Percentiles rank a stretch among this genome's conserved stretches.
phyloP scores from a whole-genome alignment of 176 grass and related monocot genomes.

The Oryza longistaminata region DNA sequence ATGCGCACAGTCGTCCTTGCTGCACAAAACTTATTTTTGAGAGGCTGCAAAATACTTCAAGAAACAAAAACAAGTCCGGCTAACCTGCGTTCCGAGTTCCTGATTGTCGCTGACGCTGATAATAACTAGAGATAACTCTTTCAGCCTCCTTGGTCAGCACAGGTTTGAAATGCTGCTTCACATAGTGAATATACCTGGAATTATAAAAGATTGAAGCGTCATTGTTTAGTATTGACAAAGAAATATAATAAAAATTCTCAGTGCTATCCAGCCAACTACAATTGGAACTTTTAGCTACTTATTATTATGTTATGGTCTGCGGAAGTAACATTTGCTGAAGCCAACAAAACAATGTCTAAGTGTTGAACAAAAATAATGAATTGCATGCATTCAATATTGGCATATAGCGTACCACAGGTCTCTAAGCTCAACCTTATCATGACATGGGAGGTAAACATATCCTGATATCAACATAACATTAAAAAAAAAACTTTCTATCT shows the following conservation, averaged over 20 bases:
- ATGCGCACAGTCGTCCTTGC: conserved; percentile 93
- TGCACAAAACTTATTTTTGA: conserved; percentile 41
- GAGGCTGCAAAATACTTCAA: conserved; percentile 14
- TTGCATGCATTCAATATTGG: neutral
- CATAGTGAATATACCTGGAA: conserved; percentile 85
- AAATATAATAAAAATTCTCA: neutral
- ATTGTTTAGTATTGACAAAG: neutral
- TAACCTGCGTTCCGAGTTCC: conserved; percentile 82
- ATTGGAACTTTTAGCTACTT: neutral
- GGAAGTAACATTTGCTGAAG: neutral
- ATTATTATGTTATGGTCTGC: neutral
- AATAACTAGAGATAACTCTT: conserved; percentile 78
- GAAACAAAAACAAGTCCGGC: neutral
- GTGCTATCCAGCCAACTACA: neutral
- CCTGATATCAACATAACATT: neutral
- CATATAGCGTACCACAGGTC: neutral
- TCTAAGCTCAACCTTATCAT: neutral
- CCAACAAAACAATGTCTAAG: neutral
- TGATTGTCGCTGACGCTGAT: conserved; percentile 85
- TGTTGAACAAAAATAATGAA: conserved; percentile 19
- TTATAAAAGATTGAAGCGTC: conserved; percentile 2
- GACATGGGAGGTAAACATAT: conserved; percentile 6
- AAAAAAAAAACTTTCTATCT: conserved; percentile 23
- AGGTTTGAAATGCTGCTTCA: conserved; percentile 77
- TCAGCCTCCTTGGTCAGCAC: conserved; percentile 84